Base-by-base conservation (phyloP, 257 asterid genomes). In the Handroanthus guayacan region DNA sequence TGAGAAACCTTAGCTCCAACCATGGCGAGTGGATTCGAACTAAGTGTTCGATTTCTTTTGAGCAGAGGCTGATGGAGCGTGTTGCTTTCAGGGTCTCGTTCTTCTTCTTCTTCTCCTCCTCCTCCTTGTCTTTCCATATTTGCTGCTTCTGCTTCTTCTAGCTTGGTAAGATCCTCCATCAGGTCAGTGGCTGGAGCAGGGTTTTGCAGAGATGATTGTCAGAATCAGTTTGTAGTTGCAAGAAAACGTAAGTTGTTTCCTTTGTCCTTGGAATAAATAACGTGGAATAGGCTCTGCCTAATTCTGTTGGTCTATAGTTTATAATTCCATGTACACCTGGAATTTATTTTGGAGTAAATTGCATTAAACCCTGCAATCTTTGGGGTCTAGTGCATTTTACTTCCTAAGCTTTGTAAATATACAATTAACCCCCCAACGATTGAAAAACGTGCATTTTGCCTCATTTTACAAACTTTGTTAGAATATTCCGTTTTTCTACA, bases 1-100 rank as follows among this genome's bases (percentile, higher is more conserved):
- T 87, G 87, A 77, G 96, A 88, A 86, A 88, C 96, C 81, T 91
- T 90, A 75, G 92, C 89, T 76, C 98, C 98, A 63, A 93, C 81
- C 72, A 93, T 85, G 79, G 97, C 98, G 5, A 88, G 77, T 45
- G 89, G 88, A 72, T 36, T 86, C 34, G 89, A 83, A 44, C 96
- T 88, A 71, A 89, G 86, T 3, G 87, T 87, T 38, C 48, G 86
- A 68, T 84, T 88, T 74, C 86, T 82, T 82, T 87, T 89, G 86
- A 91, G 89, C 39, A 93, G 91, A 57, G 97, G 94, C 67, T 67
- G 90, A 41, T 74, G 89, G 41, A 93, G 87, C 12, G 69, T 54
- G 85, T 84, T 86, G 84, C 82, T 88, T 78, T 93, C 97, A 0
- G 88, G 87, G 84, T 93, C 97, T 69, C 81, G 85, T 38, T 86